Percentiles rank a stretch among this genome's conserved stretches.
phyloP scores from a whole-genome alignment of 2,329 filamentous ascomycete species.

The Phialophora expanda region DNA sequence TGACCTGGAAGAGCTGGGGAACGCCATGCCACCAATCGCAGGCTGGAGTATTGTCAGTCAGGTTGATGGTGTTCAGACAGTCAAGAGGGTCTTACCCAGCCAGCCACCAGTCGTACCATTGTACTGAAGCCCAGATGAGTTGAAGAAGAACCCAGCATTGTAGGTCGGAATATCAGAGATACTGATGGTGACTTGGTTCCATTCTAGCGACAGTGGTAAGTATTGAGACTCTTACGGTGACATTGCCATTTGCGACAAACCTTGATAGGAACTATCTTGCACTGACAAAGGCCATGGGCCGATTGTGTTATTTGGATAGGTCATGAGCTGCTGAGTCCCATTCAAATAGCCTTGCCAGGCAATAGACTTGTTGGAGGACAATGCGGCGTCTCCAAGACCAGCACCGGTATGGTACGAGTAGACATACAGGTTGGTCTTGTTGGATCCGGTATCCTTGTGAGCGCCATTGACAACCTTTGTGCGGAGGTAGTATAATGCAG shows the following conservation, averaged over 20 bases:
- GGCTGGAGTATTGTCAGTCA: slow-evolving; percentile 28
- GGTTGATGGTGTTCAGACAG: background rate
- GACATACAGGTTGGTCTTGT: slow-evolving; percentile 38
- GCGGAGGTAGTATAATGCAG: slow-evolving; percentile 34
- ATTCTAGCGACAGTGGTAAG: slow-evolving; percentile 30
- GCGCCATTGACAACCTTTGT: slow-evolving; percentile 33
- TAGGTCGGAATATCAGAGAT: slow-evolving; percentile 23
- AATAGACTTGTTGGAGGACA: slow-evolving; percentile 29
- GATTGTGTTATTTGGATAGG: slow-evolving; percentile 33
- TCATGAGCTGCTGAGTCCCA: slow-evolving; percentile 34
- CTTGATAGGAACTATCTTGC: slow-evolving; percentile 32
- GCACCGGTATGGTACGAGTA: slow-evolving; percentile 40
- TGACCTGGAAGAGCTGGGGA: slow-evolving; percentile 37
- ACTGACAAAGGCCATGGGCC: slow-evolving; percentile 37
- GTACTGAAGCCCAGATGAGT: slow-evolving; percentile 37
- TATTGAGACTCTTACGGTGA: background rate
- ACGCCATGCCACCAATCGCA: slow-evolving; percentile 39
- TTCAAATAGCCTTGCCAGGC: slow-evolving; percentile 38
- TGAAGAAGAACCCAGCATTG: slow-evolving; percentile 36
- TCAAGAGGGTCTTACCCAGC: slow-evolving; percentile 28
- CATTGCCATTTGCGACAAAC: slow-evolving; percentile 25
- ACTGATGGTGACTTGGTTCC: slow-evolving; percentile 35
- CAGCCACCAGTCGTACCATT: slow-evolving; percentile 33
- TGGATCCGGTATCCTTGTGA: slow-evolving; percentile 34
- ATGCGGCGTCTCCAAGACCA: slow-evolving; percentile 36